Evolutionary conservation across 768 basidiomycete genomes (phyloP).

Genomic region (Hygrophorus russula): DNA sequence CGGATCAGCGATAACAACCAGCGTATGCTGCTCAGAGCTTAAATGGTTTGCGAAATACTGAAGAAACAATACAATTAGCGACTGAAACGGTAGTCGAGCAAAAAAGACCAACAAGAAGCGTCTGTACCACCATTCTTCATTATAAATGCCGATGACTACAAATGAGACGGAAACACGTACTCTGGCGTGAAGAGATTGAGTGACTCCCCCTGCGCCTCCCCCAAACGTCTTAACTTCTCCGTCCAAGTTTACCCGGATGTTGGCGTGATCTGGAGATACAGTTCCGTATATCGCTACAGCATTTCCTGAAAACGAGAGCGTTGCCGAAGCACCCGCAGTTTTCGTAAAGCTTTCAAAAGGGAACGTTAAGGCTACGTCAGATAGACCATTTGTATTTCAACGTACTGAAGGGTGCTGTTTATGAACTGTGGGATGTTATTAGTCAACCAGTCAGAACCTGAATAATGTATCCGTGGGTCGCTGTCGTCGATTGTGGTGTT

Average conservation of each 20-base stretch:
- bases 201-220: conserved; percentile 24
- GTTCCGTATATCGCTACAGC: conserved; percentile 46
- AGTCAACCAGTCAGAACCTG: conserved; percentile 23
- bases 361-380: not conserved
- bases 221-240: conserved; percentile 20
- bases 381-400: not conserved
- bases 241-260: conserved; percentile 35
- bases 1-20: conserved; percentile 25
- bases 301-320: conserved; percentile 34
- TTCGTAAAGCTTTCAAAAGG: conserved; percentile 25
- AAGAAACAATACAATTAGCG: conserved; percentile 1
- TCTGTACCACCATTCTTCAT: not conserved
- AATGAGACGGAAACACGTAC: conserved; percentile 12
- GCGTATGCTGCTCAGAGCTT: conserved; percentile 24
- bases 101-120: conserved; percentile 8
- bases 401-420: conserved; percentile 34
- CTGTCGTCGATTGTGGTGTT: conserved; percentile 29
- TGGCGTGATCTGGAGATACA: conserved; percentile 37
- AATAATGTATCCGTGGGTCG: conserved; percentile 26
- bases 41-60: conserved; percentile 34
- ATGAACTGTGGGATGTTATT: conserved; percentile 19
- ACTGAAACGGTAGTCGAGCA: not conserved
- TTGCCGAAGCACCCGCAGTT: conserved; percentile 27
- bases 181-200: conserved; percentile 20
- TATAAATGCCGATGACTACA: not conserved